Conservation (phyloP, 2,329 filamentous ascomycete species). For the Coleophoma eucalyptorum region DNA sequence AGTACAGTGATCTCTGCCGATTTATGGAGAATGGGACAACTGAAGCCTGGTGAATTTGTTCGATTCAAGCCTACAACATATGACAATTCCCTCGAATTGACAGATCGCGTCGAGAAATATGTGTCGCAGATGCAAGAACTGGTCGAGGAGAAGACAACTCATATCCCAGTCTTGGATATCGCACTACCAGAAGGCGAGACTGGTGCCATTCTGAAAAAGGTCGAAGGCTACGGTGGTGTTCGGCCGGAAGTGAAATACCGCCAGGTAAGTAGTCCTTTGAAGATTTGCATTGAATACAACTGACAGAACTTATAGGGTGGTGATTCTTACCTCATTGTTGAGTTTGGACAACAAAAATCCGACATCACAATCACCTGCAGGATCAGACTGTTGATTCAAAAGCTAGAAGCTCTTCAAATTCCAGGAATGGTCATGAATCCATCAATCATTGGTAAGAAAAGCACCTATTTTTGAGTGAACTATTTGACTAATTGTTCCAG, state of each 20-base stretch:
- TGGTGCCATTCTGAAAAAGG: conserved; percentile 8
- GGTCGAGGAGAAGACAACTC: conserved; percentile 3
- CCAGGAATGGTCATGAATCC: conserved; percentile 38
- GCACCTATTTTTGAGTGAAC: conserved; percentile 27
- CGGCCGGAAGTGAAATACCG: conserved; percentile 11
- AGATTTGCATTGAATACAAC: too few relatives aligned
- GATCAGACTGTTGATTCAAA: conserved; percentile 11
- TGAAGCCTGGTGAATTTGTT: conserved; percentile 54
- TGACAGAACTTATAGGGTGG: conserved; percentile 5
- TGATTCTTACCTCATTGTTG: conserved; percentile 12
- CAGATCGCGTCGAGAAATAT: conserved; percentile 38
- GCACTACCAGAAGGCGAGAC: conserved; percentile 6
- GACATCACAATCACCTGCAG: conserved; percentile 11
- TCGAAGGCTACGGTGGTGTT: conserved; percentile 3
- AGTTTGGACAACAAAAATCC: conserved; percentile 12
- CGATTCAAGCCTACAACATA: conserved; percentile 46
- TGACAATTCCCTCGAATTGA: conserved; percentile 42
- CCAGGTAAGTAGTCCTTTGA: conserved; percentile 6
- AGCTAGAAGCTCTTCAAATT: conserved; percentile 26
- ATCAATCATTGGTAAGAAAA: conserved; percentile 41
- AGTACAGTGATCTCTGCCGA: conserved; percentile 54
- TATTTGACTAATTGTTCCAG: conserved; percentile 10
- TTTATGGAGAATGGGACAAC: conserved; percentile 58
- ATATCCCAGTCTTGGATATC: conserved; percentile 6
- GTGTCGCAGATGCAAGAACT: conserved; percentile 31